Base-by-base conservation (phyloP, 2,329 filamentous ascomycete genomes). In the Sclerotinia glacialis region DNA sequence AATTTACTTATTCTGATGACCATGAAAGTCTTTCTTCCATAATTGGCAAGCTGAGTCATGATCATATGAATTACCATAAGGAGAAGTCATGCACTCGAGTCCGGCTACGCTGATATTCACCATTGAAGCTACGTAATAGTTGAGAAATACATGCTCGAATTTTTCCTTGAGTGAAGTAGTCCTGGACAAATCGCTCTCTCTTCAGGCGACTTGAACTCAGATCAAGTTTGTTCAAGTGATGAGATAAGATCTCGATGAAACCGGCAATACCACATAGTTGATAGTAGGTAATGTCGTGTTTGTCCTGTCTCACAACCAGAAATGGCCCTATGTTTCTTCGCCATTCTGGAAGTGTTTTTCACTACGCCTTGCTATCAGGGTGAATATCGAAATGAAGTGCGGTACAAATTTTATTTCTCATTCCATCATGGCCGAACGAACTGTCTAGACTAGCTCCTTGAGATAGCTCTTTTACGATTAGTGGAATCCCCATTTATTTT, bases 121-220 rank as follows among this genome's bases (percentile, higher is more conserved):
- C 11, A 31, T 0, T 4, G 0, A 0, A 3, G 5, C 2, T 59
- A 31, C 31, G 7, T 34, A 59, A 8, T 1, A 0, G 2, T 9
- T 3, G 28, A 34, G 46, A 18, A 59, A 47, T 16, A 11, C 34
- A 0, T 8, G 0, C 31, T 61, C 31, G 5, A 61, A 61, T 0
- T 2, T 5, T 9, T 11, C n/a, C 16, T 18, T 21, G n/a, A 8
- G 8, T 61, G 44, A 60, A 49, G 1, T 7, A 3, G 0, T 2
- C 8, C 8, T 14, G 16, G 14, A 23, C n/a, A 40, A 12, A 0
- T 12, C 4, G 16, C 5, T 37, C 12, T 37, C 2, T 14, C 14
- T 7, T 1, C 2, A 14, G 18, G 37, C 37, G 37, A 40, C 11
- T 40, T 14, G 2, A 5, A 16, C 21, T 52, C 49, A 9, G 14